A percentile compares a stretch with the other conserved stretches of the same genome.
phyloP scores from a whole-genome alignment of 768 basidiomycete genomes.

The Sarcomyxa edulis region DNA sequence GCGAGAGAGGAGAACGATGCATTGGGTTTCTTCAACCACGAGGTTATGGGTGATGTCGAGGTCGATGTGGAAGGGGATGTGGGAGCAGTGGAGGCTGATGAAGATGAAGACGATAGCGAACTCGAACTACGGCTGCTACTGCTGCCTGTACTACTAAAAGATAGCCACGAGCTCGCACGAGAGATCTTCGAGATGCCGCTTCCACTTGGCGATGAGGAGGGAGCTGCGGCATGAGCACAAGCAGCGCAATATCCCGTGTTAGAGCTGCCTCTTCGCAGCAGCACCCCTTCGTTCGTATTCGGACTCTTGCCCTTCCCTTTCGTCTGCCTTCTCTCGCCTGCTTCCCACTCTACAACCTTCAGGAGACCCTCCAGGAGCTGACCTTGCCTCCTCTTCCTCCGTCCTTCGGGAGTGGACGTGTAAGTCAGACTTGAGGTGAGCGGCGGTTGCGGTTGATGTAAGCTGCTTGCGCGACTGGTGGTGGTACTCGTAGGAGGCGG shows the following conservation, averaged over 20 bases:
- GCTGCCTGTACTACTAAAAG: no score
- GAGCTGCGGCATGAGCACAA: neutral
- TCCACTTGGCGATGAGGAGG: neutral
- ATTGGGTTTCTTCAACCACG: slow-evolving; percentile 13
- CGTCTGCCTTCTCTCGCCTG: slow-evolving; percentile 20
- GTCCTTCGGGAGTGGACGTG: slow-evolving; percentile 34
- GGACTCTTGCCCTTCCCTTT: neutral
- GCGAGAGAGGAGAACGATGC: slow-evolving; percentile 17
- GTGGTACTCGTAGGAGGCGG: neutral
- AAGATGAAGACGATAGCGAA: slow-evolving; percentile 7
- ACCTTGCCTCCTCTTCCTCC: slow-evolving; percentile 14
- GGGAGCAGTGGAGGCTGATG: slow-evolving; percentile 26
- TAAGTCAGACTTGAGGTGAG: slow-evolving; percentile 11
- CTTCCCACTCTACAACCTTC: slow-evolving; percentile 34
- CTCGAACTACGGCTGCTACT: slow-evolving; percentile 4
- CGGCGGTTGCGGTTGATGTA: slow-evolving; percentile 7
- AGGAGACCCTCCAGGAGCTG: slow-evolving; percentile 42
- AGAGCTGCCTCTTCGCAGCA: neutral
- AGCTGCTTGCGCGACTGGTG: slow-evolving; percentile 24
- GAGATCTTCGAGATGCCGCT: neutral
- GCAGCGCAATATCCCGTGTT: neutral
- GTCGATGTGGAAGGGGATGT: slow-evolving; percentile 14
- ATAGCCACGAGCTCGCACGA: slow-evolving; percentile 2
- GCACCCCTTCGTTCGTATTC: neutral
- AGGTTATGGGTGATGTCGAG: slow-evolving; percentile 26